Conservation (phyloP, 441 rosid species). For the Hypseocharis bilobata region DNA sequence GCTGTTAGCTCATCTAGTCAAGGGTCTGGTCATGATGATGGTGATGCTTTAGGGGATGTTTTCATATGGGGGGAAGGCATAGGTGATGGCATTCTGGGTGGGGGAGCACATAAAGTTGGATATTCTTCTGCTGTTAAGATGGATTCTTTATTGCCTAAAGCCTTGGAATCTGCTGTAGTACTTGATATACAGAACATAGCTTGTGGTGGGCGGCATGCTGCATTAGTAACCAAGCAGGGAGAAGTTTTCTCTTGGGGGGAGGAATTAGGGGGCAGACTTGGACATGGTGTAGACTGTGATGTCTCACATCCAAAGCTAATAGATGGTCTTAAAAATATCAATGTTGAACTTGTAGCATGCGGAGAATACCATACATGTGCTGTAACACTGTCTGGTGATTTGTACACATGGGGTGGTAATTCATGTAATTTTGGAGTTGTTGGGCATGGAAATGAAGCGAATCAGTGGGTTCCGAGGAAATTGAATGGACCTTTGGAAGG, state of each 20-base stretch:
- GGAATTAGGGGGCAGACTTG: constrained; percentile 93
- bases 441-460: constrained; percentile 85
- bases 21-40: constrained; percentile 97
- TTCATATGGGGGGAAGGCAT: constrained; percentile 88
- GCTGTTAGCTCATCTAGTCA: constrained; percentile 96
- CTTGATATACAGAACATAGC: constrained; percentile 87
- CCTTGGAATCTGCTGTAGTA: constrained; percentile 86
- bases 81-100: constrained; percentile 79
- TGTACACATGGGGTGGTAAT: constrained; percentile 93
- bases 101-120: constrained; percentile 63
- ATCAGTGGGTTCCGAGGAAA: constrained; percentile 85
- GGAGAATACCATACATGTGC: constrained; percentile 91
- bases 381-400: constrained; percentile 91
- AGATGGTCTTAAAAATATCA: constrained; percentile 63
- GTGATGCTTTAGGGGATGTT: constrained; percentile 93
- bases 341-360: constrained; percentile 84
- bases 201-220: constrained; percentile 83
- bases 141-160: constrained; percentile 77
- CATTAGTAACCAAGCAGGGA: constrained; percentile 87
- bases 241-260: constrained; percentile 89
- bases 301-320: constrained; percentile 77
- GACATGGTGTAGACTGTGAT: constrained; percentile 88
- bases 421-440: constrained; percentile 70
- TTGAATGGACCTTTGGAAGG: constrained; percentile 85
- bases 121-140: constrained; percentile 42